Evolutionary conservation across 331 rosid species (phyloP), one percentile per base, ranked within the genome.

Genomic region (Dryas integrifolia): DNA sequence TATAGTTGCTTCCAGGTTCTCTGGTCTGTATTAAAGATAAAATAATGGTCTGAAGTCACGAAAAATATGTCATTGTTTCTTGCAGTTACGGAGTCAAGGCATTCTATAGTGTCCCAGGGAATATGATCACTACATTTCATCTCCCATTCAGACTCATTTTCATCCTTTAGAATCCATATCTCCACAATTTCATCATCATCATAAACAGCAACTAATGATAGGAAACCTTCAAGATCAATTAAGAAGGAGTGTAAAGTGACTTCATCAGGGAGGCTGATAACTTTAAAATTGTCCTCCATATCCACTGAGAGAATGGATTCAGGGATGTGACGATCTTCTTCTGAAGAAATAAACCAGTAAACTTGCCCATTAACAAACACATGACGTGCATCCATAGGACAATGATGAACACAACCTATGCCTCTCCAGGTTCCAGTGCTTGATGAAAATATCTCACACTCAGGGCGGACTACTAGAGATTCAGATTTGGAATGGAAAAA

Each of bases 361-460:
- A 67, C 70, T 51, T 76, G 72, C 44, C 68, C 72, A 4, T 58
- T 58, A 14, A 60, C 64, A 72, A 11, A 76, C 66, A 76, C 41
- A 24, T 76, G 80, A 24, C 67, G 45, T 57, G 69, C 38, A 60
- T 65, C 65, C 74, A 71, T 72, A 24, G 84, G 84, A 50, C 16
- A 15, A 12, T 76, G 44, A 43, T 46, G 67, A 63, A 72, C 78
- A 49, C 4, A 50, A 64, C 81, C 75, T 58, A 76, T 58, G 63
- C 55, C 74, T 52, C 45, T 66, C 78, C 81, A 81, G 47, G 66
- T 49, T 50, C 75, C 71, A 45, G 62, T 49, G 16, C 30, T 45
- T 7, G 84, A 73, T 7, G 81, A 58, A 58, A 49, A 81, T 8
- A 81, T 44, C 75, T 81, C 84, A 60, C 81, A 76, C 71, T 58